Conservation (phyloP, 1,284 basidiomycete species). For the Fomitopsis pinicola region DNA sequence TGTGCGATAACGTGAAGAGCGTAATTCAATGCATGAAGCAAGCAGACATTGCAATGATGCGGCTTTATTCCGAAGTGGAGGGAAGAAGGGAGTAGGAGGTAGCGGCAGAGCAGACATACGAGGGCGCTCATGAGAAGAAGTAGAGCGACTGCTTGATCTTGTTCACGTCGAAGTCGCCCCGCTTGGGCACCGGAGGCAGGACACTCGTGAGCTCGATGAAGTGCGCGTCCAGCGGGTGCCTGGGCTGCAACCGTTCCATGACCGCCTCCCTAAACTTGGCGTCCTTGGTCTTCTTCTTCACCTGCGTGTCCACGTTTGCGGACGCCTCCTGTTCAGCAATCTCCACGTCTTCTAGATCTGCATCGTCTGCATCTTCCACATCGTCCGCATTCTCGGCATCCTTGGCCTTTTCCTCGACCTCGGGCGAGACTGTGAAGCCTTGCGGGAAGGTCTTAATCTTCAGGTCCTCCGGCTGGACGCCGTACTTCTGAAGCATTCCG, state of each 20-base stretch:
- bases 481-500: constrained; percentile 36
- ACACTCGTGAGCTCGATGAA: constrained; percentile 79
- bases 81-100: neutral
- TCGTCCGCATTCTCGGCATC: neutral
- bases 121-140: constrained; percentile 74
- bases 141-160: constrained; percentile 81
- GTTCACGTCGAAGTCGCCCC: constrained; percentile 87
- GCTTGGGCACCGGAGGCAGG: constrained; percentile 80
- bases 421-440: neutral
- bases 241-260: neutral
- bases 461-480: constrained; percentile 4
- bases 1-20: neutral
- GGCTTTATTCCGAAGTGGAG: neutral
- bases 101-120: neutral
- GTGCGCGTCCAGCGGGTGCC: constrained; percentile 27
- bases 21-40: neutral
- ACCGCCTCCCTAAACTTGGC: constrained; percentile 16
- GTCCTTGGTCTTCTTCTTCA: constrained; percentile 3
- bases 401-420: neutral
- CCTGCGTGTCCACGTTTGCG: neutral
- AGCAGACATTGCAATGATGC: neutral
- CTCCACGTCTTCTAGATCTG: constrained; percentile 13
- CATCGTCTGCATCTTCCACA: neutral
- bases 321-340: neutral
- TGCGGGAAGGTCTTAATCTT: constrained; percentile 12